Percentiles rank a stretch among this genome's conserved stretches.
phyloP scores from a whole-genome alignment of 257 asterid species.

The Solanum sparsipilum region DNA sequence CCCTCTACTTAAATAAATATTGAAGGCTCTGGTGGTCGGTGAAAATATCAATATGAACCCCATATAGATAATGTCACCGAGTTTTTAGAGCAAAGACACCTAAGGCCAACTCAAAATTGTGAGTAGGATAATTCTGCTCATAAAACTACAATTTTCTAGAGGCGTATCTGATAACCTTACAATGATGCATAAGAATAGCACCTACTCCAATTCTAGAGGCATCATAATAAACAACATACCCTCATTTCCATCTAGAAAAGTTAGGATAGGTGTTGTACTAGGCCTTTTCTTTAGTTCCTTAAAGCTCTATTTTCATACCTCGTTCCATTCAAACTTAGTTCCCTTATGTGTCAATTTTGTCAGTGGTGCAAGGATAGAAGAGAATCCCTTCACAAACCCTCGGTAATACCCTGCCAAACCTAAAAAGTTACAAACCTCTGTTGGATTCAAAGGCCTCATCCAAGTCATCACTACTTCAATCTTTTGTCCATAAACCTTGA shows the following conservation, averaged over 20 bases:
- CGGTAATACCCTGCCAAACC: neutral
- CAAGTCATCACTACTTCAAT: neutral
- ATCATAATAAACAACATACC: no score
- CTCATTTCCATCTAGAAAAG: fast-evolving
- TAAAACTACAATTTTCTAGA: no score
- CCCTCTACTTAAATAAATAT: neutral
- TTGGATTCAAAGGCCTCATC: neutral
- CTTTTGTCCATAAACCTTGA: neutral
- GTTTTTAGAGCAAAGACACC: neutral
- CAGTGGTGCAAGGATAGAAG: neutral
- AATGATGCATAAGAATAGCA: neutral
- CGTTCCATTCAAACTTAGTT: no score
- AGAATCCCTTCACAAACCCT: neutral
- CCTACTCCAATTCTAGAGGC: neutral
- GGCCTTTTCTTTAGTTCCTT: neutral
- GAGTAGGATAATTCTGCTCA: neutral
- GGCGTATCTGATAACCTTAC: no score
- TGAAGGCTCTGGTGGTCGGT: neutral
- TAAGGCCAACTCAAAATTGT: neutral
- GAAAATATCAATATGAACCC: neutral
- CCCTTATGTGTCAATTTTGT: neutral
- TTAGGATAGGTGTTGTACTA: no score
- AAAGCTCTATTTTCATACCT: neutral
- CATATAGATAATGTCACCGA: neutral
- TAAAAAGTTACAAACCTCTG: neutral